Conservation (phyloP, 441 rosid species). For the Macaranga tanarius region DNA sequence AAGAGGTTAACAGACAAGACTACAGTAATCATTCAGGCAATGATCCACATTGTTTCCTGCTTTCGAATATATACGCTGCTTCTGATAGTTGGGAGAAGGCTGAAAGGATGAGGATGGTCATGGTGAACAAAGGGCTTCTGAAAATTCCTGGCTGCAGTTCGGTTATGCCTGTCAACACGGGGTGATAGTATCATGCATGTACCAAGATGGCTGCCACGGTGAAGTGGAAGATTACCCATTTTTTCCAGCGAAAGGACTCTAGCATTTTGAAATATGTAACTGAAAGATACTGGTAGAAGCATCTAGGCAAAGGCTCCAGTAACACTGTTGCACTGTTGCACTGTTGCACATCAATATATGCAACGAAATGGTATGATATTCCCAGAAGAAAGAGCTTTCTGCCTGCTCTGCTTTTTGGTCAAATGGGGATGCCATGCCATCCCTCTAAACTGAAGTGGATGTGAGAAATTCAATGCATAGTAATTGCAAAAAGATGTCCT, state of each 20-base stretch:
- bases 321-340: background rate
- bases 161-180: conserved; percentile 21
- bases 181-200: background rate
- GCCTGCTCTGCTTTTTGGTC: background rate
- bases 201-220: background rate
- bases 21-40: conserved; percentile 9
- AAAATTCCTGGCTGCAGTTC: conserved; percentile 26
- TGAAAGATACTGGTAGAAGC: background rate
- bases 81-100: conserved; percentile 30
- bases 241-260: background rate
- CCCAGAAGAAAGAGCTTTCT: background rate
- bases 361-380: background rate
- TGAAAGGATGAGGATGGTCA: conserved; percentile 19
- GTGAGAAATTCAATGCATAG: background rate
- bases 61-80: conserved; percentile 26
- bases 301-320: background rate
- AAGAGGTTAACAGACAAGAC: conserved; percentile 21
- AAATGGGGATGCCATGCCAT: background rate
- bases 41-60: conserved; percentile 16
- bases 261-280: background rate
- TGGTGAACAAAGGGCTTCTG: conserved; percentile 15
- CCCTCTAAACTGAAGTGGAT: background rate
- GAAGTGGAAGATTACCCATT: background rate
- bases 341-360: background rate
- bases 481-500: background rate